These are phyloP conservation scores for Epichloe coenophiala DNA, from an alignment of 2,329 filamentous ascomycete genomes.

Conservation along the genomic window DNA sequence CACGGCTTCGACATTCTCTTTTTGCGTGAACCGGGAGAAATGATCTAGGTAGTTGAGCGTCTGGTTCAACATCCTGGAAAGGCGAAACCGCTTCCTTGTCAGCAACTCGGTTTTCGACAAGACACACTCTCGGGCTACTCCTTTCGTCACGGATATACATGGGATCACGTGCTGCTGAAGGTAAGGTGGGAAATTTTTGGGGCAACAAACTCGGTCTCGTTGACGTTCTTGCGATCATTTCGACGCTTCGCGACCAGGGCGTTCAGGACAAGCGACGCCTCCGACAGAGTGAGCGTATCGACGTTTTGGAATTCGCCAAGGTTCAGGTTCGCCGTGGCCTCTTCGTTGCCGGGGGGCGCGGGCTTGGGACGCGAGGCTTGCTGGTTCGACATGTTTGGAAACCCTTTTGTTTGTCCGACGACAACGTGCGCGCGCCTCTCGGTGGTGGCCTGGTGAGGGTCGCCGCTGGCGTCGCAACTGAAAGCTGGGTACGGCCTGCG, in stretches of 20 bases:
- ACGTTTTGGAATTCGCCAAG: slow-evolving; percentile 91
- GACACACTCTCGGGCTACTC: too few relatives aligned
- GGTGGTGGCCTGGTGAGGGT: background rate
- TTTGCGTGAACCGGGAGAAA: slow-evolving; percentile 91
- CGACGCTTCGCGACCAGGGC: slow-evolving; percentile 72
- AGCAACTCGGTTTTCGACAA: slow-evolving; percentile 1
- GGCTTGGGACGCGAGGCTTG: slow-evolving; percentile 55
- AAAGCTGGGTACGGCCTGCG: background rate
- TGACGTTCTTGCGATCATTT: slow-evolving; percentile 67
- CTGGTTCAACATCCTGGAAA: slow-evolving; percentile 59
- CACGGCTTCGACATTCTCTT: slow-evolving; percentile 89
- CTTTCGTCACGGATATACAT: too few relatives aligned
- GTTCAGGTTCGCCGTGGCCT: slow-evolving; percentile 66
- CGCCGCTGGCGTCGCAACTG: background rate
- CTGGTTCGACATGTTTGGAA: slow-evolving; percentile 18
- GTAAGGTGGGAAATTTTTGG: background rate
- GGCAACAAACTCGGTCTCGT: slow-evolving; percentile 63
- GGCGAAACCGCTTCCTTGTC: background rate
- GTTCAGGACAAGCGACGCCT: slow-evolving; percentile 84
- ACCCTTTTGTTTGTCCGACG: background rate
- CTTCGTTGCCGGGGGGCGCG: slow-evolving; percentile 62
- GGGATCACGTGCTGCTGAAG: too few relatives aligned
- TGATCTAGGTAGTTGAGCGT: slow-evolving; percentile 87
- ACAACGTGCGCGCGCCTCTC: background rate
- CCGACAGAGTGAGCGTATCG: slow-evolving; percentile 81